Conservation (phyloP, 2,329 filamentous ascomycete species). For the Ilyonectria destructans region DNA sequence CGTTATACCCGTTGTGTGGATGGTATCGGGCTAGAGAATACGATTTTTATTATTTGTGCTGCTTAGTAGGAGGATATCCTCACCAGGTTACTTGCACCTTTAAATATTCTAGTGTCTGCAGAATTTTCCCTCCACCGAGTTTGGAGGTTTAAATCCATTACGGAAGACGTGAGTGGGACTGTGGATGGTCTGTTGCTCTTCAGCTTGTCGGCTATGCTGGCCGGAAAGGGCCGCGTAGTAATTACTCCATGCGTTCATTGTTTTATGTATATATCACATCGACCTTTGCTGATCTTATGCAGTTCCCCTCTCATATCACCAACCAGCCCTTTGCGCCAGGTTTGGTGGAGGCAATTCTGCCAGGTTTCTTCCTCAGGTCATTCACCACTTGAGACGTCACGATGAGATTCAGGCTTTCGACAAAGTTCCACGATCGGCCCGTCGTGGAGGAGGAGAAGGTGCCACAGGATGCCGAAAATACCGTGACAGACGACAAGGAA, state of each 20-base stretch:
- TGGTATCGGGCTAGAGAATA: neutral
- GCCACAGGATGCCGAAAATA: constrained; percentile 18
- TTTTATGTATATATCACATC: neutral
- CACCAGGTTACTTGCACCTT: neutral
- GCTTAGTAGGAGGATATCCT: neutral
- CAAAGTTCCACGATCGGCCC: constrained; percentile 9
- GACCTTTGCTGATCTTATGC: neutral
- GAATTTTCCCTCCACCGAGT: constrained; percentile 5
- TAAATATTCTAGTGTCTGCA: neutral
- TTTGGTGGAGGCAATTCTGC: neutral
- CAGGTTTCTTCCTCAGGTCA: neutral
- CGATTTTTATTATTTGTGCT: neutral
- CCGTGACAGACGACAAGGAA: constrained; percentile 18
- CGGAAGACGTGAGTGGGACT: constrained; percentile 8
- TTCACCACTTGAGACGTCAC: neutral
- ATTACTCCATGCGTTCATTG: neutral
- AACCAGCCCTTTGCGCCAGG: neutral
- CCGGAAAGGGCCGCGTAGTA: neutral
- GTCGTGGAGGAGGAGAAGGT: constrained; percentile 22
- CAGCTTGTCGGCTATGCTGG: neutral
- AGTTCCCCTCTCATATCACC: neutral
- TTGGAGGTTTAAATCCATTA: neutral
- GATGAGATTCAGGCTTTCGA: constrained; percentile 24
- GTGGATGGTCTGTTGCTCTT: neutral
- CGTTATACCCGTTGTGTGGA: constrained; percentile 22